Evolutionary conservation across 805 yeast species (phyloP), one percentile per base, ranked within the genome.

Genomic region (Myxozyma mucilagina): DNA sequence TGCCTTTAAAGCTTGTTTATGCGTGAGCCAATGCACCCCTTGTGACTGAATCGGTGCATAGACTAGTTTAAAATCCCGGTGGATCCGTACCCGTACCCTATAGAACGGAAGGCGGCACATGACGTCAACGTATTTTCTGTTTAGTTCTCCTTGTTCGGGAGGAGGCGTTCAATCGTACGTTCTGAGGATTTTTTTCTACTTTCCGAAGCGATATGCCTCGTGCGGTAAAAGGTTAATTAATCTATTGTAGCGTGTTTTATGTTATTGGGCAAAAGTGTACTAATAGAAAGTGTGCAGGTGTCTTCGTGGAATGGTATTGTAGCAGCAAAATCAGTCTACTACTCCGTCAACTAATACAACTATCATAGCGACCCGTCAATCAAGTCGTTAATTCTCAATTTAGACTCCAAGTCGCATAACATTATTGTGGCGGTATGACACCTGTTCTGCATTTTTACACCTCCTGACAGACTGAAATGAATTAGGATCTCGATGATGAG

Each of bases 401-500:
- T 93, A 47, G 98, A 94, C 73, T 77, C 90, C 0, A 83, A 84
- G 32, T 76, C 80, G 41, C 87, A 89, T 60, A 96, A 91, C 67
- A 86, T 94, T 38, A 82, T 85, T 4, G 73, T 84, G 20, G 85
- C 83, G 59, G 77, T 74, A 47, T 29, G 74, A 38, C 16, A 1
- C 77, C 35, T 35, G n/a, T 9, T 8, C 10, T 4, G 13, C 35
- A 18, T n/a, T 5, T 9, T n/a, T 42, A 45, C 45, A 16, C 18
- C 11, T 41, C 34, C 35, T 10, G 38, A 20, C 42, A 58, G 39
- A 1, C 72, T 74, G 16, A n/a, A 34, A 36, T 20, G 32, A 32
- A 7, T 10, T 47, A 87, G 74, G 98, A 94, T 68, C 79, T 93
- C 45, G 98, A 94, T 71, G 97, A 92, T 49, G 89, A 94, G 0